phyloP scores from a whole-genome alignment of 129 eudicot genomes.

The Ambrosia artemisiifolia region DNA sequence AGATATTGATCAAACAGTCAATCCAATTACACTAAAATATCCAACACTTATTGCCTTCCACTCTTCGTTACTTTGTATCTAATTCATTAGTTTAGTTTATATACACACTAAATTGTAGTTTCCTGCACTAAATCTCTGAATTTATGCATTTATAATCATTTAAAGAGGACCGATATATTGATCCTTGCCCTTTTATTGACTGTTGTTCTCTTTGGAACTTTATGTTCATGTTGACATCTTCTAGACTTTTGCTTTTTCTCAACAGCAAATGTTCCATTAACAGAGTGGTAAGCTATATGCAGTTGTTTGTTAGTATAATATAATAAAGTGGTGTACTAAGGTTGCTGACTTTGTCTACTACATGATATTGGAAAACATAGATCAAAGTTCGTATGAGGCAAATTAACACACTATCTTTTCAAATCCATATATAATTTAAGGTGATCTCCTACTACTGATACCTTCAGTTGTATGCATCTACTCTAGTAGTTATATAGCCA shows the following conservation, averaged over 20 bases:
- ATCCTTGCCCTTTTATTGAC: neutral
- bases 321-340: neutral
- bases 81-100: too few relatives aligned
- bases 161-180: slow-evolving; percentile 4
- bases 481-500: neutral
- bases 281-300: neutral
- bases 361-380: neutral
- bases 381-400: neutral
- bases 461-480: too few relatives aligned
- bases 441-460: slow-evolving; percentile 15
- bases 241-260: slow-evolving; percentile 13
- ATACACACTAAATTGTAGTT: slow-evolving; percentile 2
- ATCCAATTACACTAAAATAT: too few relatives aligned
- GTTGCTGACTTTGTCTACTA: neutral
- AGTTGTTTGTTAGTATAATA: slow-evolving; percentile 2
- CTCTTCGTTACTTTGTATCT: too few relatives aligned
- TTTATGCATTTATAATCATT: neutral
- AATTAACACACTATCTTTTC: slow-evolving; percentile 1
- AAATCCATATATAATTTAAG: neutral
- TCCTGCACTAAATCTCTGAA: neutral
- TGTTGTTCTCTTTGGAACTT: neutral
- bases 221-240: neutral
- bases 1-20: too few relatives aligned
- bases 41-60: too few relatives aligned
- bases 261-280: slow-evolving; percentile 4